phyloP scores from a whole-genome alignment of 1,284 basidiomycete genomes.

The Sphagnurus paluster region DNA sequence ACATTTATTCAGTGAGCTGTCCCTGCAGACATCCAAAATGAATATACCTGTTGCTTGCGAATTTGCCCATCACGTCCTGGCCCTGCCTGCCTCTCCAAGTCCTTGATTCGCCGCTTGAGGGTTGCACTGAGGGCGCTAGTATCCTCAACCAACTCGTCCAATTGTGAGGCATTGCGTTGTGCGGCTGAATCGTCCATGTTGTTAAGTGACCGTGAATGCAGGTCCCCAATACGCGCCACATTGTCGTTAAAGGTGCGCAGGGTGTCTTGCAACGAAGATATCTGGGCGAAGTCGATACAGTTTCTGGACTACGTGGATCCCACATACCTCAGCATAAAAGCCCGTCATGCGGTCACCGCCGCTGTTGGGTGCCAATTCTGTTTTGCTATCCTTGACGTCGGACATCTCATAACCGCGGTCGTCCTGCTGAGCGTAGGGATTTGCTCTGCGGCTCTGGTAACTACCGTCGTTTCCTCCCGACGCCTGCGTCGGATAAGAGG shows the following conservation, averaged over 20 bases:
- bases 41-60: conserved; percentile 75
- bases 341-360: conserved; percentile 60
- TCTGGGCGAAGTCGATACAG: conserved; percentile 37
- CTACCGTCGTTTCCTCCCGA: conserved; percentile 43
- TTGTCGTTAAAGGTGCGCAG: conserved; percentile 72
- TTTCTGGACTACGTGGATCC: background rate
- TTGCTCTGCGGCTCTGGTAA: conserved; percentile 48
- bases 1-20: background rate
- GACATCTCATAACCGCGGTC: conserved; percentile 69
- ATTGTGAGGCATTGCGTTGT: conserved; percentile 60
- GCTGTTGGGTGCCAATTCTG: conserved; percentile 41
- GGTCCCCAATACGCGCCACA: conserved; percentile 64
- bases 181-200: conserved; percentile 73
- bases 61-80: conserved; percentile 78
- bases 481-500: conserved; percentile 70
- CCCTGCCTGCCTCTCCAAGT: conserved; percentile 71
- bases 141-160: conserved; percentile 76
- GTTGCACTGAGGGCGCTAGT: conserved; percentile 75
- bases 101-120: conserved; percentile 80
- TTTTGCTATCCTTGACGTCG: conserved; percentile 59
- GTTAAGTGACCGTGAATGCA: conserved; percentile 76
- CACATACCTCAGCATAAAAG: conserved; percentile 73
- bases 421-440: conserved; percentile 70
- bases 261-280: conserved; percentile 73
- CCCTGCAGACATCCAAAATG: background rate